Conservation (phyloP, 163 green algal species). For the Scenedesmus sp. region DNA sequence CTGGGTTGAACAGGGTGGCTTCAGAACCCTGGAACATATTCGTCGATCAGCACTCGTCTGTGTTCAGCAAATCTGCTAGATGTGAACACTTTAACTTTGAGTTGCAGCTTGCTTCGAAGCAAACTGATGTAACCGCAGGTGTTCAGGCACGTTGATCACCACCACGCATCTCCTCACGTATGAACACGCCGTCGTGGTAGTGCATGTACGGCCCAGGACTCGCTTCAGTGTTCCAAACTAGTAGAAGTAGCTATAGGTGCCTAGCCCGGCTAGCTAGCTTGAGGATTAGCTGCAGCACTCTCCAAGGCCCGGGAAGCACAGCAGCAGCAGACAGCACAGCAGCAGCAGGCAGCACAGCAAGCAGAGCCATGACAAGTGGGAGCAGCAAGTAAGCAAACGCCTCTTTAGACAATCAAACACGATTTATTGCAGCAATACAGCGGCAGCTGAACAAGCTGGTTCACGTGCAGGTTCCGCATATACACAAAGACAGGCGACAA, state of each 20-base stretch:
- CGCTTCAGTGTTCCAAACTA: background rate
- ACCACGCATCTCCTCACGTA: background rate
- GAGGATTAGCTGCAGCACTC: background rate
- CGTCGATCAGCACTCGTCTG: too few relatives aligned
- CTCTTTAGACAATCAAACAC: background rate
- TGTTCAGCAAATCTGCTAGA: too few relatives aligned
- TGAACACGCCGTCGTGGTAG: background rate
- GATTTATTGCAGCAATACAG: background rate
- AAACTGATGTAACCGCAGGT: too few relatives aligned
- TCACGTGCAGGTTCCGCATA: slow-evolving; percentile 81
- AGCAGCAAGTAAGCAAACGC: slow-evolving; percentile 32
- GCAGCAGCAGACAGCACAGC: background rate
- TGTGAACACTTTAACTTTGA: too few relatives aligned
- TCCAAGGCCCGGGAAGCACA: background rate
- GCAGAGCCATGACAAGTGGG: slow-evolving; percentile 22
- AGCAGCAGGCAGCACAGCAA: background rate
- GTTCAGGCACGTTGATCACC: background rate
- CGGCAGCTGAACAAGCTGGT: background rate
- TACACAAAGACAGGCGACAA: slow-evolving; percentile 94
- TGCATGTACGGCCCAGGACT: background rate
- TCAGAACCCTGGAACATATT: too few relatives aligned
- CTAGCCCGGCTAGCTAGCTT: background rate
- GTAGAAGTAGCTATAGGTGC: background rate
- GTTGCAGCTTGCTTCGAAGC: too few relatives aligned
- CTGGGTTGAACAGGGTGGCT: too few relatives aligned